Conservation (phyloP, 257 asterid species). For the Fraxinus cuspidata region DNA sequence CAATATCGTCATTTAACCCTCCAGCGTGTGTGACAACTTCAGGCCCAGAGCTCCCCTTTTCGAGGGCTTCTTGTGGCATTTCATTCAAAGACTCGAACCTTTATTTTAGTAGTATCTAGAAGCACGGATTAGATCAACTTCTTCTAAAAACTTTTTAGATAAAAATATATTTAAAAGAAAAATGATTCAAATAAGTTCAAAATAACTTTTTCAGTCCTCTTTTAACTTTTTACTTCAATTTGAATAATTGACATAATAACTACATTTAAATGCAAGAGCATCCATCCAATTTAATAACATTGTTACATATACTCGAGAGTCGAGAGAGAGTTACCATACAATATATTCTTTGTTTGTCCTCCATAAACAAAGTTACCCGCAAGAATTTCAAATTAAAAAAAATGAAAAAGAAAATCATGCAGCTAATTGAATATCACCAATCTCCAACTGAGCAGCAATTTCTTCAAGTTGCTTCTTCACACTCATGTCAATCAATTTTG, state of each 20-base stretch:
- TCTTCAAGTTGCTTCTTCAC: constrained; percentile 90
- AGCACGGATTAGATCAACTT: too few relatives aligned
- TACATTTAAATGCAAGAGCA: neutral
- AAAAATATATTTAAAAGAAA: too few relatives aligned
- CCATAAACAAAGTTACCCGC: neutral
- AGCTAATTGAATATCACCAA: constrained; percentile 73
- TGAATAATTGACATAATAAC: neutral
- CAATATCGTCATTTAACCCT: too few relatives aligned
- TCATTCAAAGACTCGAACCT: too few relatives aligned
- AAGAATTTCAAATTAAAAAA: neutral
- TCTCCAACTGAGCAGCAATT: constrained; percentile 66
- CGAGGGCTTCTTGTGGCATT: too few relatives aligned
- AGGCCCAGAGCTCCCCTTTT: too few relatives aligned
- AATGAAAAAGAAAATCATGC: constrained; percentile 26
- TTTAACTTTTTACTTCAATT: neutral
- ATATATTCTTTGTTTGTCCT: neutral
- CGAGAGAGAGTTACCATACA: neutral
- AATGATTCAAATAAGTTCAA: too few relatives aligned
- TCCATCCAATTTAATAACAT: neutral
- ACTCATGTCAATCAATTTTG: constrained; percentile 85
- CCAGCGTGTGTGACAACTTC: too few relatives aligned
- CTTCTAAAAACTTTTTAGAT: too few relatives aligned
- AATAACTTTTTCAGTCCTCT: too few relatives aligned
- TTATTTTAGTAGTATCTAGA: too few relatives aligned
- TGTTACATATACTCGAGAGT: neutral